Base-by-base conservation (phyloP, 2,329 filamentous ascomycete species). In the Macrophomina tecta region DNA sequence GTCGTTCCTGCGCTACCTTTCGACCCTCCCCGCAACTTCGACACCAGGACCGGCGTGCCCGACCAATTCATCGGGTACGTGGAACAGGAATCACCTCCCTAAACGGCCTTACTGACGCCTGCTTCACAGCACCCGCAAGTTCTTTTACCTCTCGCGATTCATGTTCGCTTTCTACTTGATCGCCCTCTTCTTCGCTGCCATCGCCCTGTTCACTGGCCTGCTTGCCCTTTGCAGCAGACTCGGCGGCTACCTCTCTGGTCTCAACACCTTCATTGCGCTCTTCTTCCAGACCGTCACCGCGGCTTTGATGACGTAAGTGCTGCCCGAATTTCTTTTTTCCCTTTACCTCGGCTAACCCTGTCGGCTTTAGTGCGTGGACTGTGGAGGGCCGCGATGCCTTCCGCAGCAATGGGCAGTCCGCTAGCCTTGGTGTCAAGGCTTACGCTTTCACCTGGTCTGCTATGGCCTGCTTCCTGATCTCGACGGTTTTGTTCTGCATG, bases 111-210 rank as follows among this genome's bases (percentile, higher is more conserved):
- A 16, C 48, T 65, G 9, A 61, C 42, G 32, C 16, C 30, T 34
- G 9, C 5, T 12, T 36, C 5, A 12, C 40, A 72, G 71, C 45
- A 80, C 82, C 9, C 83, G 88, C 71, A 87, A 83, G 69, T 97
- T 89, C 83, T 98, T 86, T 82, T 92, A 93, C 80, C 85, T 95
- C 76, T 96, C 93, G 82, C 88, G 94, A 48, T 97, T 97, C 82
- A 91, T 92, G 78, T 98, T 94, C 87, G 92, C 94, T 45, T 95
- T 97, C 80, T 91, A 91, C 82, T 83, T 98, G 66, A 90, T 98
- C 71, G 88, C 89, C 18, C 86, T 97, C 45, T 89, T 97, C 83
- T 95, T 97, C 78, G 87, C 87, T 69, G 84, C 87, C 56, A 66
- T 88, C 32, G 87, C 90, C 69, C 88, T 94, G 75, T 86, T 93